Conservation (phyloP, 345 rosid genomes). For the Moricandia arvensis region DNA sequence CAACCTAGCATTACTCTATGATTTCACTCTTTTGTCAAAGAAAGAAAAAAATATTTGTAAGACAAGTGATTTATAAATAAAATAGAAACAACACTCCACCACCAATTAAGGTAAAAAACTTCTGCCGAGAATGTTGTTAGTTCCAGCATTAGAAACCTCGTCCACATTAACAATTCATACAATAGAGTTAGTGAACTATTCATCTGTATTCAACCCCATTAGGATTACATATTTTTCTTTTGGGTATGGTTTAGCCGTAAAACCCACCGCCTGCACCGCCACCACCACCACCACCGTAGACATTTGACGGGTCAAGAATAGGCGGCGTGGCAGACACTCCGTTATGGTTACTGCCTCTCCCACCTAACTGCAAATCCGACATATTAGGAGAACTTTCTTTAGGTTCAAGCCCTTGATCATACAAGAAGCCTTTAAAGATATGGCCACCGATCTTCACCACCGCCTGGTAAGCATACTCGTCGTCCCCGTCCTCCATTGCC, state of each 20-base stretch:
- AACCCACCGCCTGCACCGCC: slow-evolving; percentile 42
- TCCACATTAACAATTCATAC: slow-evolving; percentile 14
- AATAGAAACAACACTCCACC: background rate
- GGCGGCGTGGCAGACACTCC: slow-evolving; percentile 61
- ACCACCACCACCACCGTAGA: slow-evolving; percentile 58
- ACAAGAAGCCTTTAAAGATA: slow-evolving; percentile 85
- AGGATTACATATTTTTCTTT: background rate
- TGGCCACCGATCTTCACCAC: slow-evolving; percentile 94
- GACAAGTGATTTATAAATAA: background rate
- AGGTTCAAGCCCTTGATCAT: slow-evolving; percentile 76
- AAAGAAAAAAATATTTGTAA: background rate
- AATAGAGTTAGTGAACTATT: slow-evolving; percentile 1
- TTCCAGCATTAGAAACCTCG: background rate
- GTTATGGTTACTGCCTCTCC: slow-evolving; percentile 46
- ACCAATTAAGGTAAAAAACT: slow-evolving; percentile 6
- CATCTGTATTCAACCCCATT: slow-evolving; percentile 22
- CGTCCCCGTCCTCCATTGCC: slow-evolving; percentile 86
- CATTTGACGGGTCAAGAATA: slow-evolving; percentile 57
- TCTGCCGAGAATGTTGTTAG: background rate
- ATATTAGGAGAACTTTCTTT: slow-evolving; percentile 74
- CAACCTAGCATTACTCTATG: no score
- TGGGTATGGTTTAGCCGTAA: slow-evolving; percentile 63
- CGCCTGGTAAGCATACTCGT: slow-evolving; percentile 91
- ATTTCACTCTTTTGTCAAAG: background rate
- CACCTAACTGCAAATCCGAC: slow-evolving; percentile 89